Percentiles rank a stretch among this genome's conserved stretches.
These are phyloP conservation scores for Saccharomycopsis selenospora DNA, from an alignment of 805 yeast species.

Conservation along the genomic window DNA sequence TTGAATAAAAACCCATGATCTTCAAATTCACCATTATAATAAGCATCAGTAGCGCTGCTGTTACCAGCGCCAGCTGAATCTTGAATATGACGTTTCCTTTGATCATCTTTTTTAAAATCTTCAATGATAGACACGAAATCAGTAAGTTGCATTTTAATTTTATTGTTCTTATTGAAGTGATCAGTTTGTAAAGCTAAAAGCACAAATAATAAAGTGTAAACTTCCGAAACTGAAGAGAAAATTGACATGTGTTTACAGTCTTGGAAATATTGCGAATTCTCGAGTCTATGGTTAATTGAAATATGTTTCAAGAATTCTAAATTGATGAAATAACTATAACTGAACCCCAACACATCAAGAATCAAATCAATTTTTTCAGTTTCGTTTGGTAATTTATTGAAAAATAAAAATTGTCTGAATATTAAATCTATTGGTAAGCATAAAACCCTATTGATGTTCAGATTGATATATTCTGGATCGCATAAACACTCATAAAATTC, in stretches of 20 bases:
- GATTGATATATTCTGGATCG: conserved; percentile 4
- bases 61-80: conserved; percentile 31
- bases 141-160: conserved; percentile 54
- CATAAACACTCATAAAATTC: not conserved
- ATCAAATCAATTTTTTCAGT: conserved; percentile 72
- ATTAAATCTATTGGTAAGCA: conserved; percentile 54
- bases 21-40: conserved; percentile 5
- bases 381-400: conserved; percentile 58
- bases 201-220: conserved; percentile 57
- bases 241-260: conserved; percentile 6
- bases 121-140: conserved; percentile 50
- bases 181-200: conserved; percentile 70
- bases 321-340: conserved; percentile 35
- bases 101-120: conserved; percentile 25
- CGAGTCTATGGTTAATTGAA: not conserved
- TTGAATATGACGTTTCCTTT: conserved; percentile 27
- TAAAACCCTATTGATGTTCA: conserved; percentile 1
- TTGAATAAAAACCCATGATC: conserved; percentile 24
- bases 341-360: conserved; percentile 47
- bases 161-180: conserved; percentile 58
- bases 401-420: conserved; percentile 49
- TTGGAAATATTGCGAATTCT: not conserved
- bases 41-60: conserved; percentile 24
- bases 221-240: conserved; percentile 36
- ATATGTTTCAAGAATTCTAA: conserved; percentile 9